A percentile compares a stretch with the other conserved stretches of the same genome.
These are phyloP conservation scores for Lenwebbia sp. DNA, from an alignment of 345 rosid species.

Conservation along the genomic window DNA sequence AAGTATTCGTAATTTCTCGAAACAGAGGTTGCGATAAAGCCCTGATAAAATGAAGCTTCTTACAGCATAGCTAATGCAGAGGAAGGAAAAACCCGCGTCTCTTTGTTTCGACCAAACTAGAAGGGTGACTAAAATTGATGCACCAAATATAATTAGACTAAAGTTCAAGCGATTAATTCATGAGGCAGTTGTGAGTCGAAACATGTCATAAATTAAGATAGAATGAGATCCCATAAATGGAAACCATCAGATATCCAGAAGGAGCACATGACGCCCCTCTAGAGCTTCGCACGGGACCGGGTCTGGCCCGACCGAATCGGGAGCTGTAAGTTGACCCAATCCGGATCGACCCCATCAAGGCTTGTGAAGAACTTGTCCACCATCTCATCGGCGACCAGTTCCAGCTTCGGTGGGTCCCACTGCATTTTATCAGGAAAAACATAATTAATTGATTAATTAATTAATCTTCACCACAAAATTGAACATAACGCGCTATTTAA, in stretches of 20 bases:
- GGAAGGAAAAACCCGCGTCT: neutral
- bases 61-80: neutral
- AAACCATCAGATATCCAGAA: neutral
- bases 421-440: neutral
- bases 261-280: neutral
- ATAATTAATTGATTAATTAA: neutral
- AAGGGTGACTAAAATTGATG: neutral
- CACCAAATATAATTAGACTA: neutral
- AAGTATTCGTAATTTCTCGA: neutral
- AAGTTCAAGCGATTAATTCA: neutral
- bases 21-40: neutral
- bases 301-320: neutral
- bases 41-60: neutral
- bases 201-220: neutral
- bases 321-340: neutral
- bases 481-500: neutral
- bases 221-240: neutral
- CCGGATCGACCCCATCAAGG: neutral
- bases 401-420: slow-evolving; percentile 15
- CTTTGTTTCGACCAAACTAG: neutral
- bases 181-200: neutral
- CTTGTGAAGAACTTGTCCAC: slow-evolving; percentile 1
- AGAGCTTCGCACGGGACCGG: neutral
- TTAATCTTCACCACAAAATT: neutral
- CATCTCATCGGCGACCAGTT: slow-evolving; percentile 2